Base-by-base conservation (phyloP, 768 basidiomycete genomes). In the Boletus bicolor region DNA sequence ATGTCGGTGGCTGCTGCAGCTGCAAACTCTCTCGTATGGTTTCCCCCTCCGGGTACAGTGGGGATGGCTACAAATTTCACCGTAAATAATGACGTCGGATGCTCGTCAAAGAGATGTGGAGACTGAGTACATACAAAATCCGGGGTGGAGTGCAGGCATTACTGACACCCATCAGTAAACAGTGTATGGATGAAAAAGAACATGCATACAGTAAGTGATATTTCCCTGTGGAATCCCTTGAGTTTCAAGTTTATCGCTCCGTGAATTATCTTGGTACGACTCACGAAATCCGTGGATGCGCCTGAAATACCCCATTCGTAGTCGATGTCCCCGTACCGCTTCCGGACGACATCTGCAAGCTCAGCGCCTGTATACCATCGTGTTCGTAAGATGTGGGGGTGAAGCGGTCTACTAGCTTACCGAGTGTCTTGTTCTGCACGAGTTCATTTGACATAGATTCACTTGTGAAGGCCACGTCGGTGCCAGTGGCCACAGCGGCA, bases 231-330 rank as follows among this genome's bases (percentile, higher is more conserved):
- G 58, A 37, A 49, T 21, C 19, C 36, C 5, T 21, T 19, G 11
- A 50, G 49, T 21, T 41, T 24, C 12, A 21, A 36, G 35, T 32
- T 24, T 3, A 48, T 39, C n/a, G 11, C 37, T 17, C 26, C 34
- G 2, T 12, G 8, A 10, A 41, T 36, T 32, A 9, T 24, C 48
- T 38, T 37, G 30, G 24, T 8, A 24, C 15, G 7, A 73, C 87
- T 75, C 62, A 91, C 91, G 59, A 93, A 92, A 67, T 92, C 91
- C 3, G 91, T 92, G 5, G 89, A 92, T 12, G 88, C 90, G 44
- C 78, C 78, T 6, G 75, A 72, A 61, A 87, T 87, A 43, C 89
- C 85, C 78, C 82, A 84, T 56, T 81, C 79, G 63, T 84, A 81
- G 65, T 87, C 84, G 52, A 87, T 76, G 3, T 71, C 70, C 0